Base-by-base conservation (phyloP, 345 rosid genomes). In the Jatropha curcas region DNA sequence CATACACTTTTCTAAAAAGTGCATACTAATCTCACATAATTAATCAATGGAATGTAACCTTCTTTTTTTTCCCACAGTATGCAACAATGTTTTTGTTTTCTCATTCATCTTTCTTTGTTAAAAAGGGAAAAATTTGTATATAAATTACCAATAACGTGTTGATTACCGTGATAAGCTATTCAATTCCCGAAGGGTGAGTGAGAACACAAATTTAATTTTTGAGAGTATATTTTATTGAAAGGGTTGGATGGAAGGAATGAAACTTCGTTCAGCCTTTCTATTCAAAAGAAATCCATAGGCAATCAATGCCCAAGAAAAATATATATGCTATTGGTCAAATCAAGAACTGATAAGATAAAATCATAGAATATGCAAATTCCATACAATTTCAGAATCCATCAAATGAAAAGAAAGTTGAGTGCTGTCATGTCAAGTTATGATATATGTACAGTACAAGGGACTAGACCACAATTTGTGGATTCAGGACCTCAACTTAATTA, bases 361-460 rank as follows among this genome's bases (percentile, higher is more conserved):
- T 13, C 20, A n/a, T 20, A 27, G 35, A 28, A 57, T 57, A 28
- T 57, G 61, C 61, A 57, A 51, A 60, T 4, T 60, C 41, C 64
- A 33, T 19, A 16, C 28, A 58, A 10, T 16, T 58, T 58, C 37
- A 58, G 35, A 28, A 58, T 30, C 62, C 62, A 46, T 58, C 34
- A 58, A 58, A 58, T 28, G 62, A 58, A 28, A n/a, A 58, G 16
- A 24, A 0, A 8, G 30, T 27, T 31, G 64, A 33, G 64, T 60
- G 64, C 33, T 60, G 64, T 60, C 41, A 60, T 60, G 31, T 60
- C 39, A 60, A 59, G 35, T 60, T 33, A 60, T 31, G 11, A 16
- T 34, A 30, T 41, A n/a, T n/a, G n/a, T 41, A 41, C 45, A 8
- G 31, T 1, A 28, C 7, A 55, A 55, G 14, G 59, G 28, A 60